Evolutionary conservation across 805 yeast genomes (phyloP).

Genomic region (Dipodascopsis tothii): DNA sequence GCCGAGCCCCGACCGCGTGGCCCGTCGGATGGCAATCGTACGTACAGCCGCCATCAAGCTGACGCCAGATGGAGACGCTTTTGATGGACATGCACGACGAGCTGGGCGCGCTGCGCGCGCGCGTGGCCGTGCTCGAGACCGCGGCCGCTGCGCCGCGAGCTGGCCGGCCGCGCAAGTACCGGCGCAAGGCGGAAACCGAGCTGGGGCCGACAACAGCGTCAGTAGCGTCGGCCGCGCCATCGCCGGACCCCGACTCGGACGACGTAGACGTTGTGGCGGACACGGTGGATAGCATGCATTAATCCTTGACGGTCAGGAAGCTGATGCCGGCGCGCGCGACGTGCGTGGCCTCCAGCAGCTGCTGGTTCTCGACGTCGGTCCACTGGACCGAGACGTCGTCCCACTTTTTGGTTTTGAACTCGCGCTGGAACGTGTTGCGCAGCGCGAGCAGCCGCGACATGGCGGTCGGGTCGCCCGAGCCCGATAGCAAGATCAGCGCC

Average conservation of each 20-base stretch:
- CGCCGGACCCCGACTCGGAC: too few species aligned
- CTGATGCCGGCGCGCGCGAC: conserved; percentile 56
- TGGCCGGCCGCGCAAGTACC: too few species aligned
- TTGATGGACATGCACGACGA: conserved; percentile 24
- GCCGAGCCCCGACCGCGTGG: conserved; percentile 19
- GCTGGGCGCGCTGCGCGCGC: conserved; percentile 9
- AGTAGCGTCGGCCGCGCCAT: too few species aligned
- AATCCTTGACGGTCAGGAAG: conserved; percentile 43
- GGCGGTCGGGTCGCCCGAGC: conserved; percentile 52
- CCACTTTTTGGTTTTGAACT: conserved; percentile 39
- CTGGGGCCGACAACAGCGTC: too few species aligned
- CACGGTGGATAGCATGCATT: background rate
- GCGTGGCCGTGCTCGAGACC: background rate
- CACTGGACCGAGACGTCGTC: conserved; percentile 43
- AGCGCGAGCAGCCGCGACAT: conserved; percentile 23
- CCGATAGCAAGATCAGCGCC: conserved; percentile 53
- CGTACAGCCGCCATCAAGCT: background rate
- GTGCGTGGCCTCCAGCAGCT: conserved; percentile 41
- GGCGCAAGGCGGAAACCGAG: too few species aligned
- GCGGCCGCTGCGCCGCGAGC: too few species aligned
- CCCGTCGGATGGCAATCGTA: conserved; percentile 21
- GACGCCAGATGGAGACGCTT: conserved; percentile 20
- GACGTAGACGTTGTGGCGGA: too few species aligned
- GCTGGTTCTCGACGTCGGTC: conserved; percentile 43
- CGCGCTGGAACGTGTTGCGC: conserved; percentile 34